Conservation (phyloP, 2,329 filamentous ascomycete species). For the Colletotrichum sp. region DNA sequence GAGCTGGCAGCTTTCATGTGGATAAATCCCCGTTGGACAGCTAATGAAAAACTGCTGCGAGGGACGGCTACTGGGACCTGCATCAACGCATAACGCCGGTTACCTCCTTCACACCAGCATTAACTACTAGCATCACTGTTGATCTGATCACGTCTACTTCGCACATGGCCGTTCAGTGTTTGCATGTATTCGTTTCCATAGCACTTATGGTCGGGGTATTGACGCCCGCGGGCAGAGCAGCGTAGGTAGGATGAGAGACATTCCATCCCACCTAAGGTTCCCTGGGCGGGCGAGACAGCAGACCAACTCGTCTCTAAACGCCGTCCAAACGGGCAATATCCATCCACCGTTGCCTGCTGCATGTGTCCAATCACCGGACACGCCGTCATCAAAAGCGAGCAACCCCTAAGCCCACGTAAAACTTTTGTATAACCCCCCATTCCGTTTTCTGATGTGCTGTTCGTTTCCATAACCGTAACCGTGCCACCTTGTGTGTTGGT, state of each 20-base stretch:
- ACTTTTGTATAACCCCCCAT: slow-evolving; percentile 16
- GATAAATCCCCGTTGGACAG: not conserved
- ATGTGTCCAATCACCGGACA: slow-evolving; percentile 11
- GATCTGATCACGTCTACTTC: not conserved
- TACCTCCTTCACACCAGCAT: not conserved
- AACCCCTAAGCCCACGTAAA: not conserved
- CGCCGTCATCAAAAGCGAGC: not conserved
- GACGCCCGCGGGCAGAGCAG: not conserved
- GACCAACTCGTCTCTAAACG: not conserved
- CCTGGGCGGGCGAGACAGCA: not conserved
- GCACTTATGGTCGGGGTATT: slow-evolving; percentile 4
- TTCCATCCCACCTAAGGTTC: not conserved
- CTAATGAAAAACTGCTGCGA: not conserved
- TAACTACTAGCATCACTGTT: not conserved
- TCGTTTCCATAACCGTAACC: not conserved
- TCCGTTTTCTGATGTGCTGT: not conserved
- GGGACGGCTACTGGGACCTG: not conserved
- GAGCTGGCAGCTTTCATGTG: not conserved
- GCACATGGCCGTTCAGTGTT: not conserved
- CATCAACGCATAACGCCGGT: not conserved
- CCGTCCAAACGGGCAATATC: slow-evolving; percentile 4
- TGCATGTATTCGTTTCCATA: slow-evolving; percentile 16
- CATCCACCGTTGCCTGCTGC: slow-evolving; percentile 1
- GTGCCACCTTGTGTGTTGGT: not conserved
- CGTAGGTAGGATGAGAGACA: not conserved